Evolutionary conservation across 2,329 filamentous ascomycete species (phyloP).

Genomic region (Botrytis byssoidea): DNA sequence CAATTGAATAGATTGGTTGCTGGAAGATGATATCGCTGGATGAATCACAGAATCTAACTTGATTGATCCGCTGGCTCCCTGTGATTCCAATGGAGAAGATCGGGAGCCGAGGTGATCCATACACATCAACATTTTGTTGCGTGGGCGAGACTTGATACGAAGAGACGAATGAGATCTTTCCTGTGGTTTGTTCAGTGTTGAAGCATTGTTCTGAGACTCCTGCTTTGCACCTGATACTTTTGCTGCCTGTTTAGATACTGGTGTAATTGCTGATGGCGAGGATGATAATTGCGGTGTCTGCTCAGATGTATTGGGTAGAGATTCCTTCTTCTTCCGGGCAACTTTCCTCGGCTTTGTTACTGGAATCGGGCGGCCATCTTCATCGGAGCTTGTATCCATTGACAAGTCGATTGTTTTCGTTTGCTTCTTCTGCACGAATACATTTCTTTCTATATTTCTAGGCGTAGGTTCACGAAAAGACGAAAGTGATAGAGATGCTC

Average conservation of each 20-base stretch:
- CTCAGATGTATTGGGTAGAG: neutral
- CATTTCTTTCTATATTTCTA: neutral
- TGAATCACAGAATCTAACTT: neutral
- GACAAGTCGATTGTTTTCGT: conserved; percentile 10
- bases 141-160: conserved; percentile 35
- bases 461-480: conserved; percentile 10
- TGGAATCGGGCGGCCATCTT: neutral
- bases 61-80: neutral
- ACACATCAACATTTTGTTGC: conserved; percentile 38
- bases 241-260: neutral
- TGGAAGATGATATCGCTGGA: neutral
- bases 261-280: neutral
- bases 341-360: neutral
- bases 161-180: conserved; percentile 29
- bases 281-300: neutral
- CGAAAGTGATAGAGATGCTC: conserved; percentile 31
- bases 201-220: neutral
- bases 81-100: neutral
- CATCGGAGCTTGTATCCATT: conserved; percentile 11
- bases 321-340: neutral
- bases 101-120: conserved; percentile 29
- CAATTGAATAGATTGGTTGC: neutral
- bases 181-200: neutral
- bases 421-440: neutral
- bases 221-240: neutral